Conservation (phyloP, 805 yeast species). For the Lachancea meyersii region DNA sequence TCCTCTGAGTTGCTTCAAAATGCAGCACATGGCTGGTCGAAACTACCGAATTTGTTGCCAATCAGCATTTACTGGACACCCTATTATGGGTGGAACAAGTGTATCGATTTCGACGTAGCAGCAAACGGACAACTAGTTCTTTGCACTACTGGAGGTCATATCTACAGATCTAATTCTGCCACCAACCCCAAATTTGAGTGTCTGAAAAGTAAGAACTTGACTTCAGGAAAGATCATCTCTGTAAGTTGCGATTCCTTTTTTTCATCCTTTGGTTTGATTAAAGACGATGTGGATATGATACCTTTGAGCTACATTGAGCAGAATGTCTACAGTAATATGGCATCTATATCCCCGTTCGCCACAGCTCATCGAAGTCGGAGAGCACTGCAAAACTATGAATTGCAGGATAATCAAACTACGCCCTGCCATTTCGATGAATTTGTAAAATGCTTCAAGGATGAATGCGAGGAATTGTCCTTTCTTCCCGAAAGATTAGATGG, state of each 20-base stretch:
- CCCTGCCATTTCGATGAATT: slow-evolving; percentile 5
- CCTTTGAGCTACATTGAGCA: slow-evolving; percentile 49
- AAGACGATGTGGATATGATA: slow-evolving; percentile 54
- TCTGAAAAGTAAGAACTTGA: slow-evolving; percentile 32
- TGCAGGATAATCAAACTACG: slow-evolving; percentile 1
- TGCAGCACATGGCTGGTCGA: slow-evolving; percentile 26
- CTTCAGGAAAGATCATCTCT: slow-evolving; percentile 31
- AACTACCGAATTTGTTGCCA: slow-evolving; percentile 39
- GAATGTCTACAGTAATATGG: slow-evolving; percentile 47
- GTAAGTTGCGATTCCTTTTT: slow-evolving; percentile 65
- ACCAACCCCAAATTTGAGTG: slow-evolving; percentile 14
- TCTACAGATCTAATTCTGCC: slow-evolving; percentile 34
- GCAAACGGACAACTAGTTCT: slow-evolving; percentile 63
- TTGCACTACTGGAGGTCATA: slow-evolving; percentile 64
- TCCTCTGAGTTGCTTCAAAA: slow-evolving; percentile 12
- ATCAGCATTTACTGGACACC: slow-evolving; percentile 58
- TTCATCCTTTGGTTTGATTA: slow-evolving; percentile 58
- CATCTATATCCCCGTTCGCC: slow-evolving; percentile 44
- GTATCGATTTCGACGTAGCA: slow-evolving; percentile 58
- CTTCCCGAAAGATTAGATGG: neutral
- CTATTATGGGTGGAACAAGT: slow-evolving; percentile 40
- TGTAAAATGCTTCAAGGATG: slow-evolving; percentile 9
- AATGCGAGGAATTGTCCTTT: neutral
- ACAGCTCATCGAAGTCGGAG: neutral
- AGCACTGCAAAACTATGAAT: slow-evolving; percentile 12